Conservation (phyloP, 352 stramenopile genomes). For the Phytophthora multivora region DNA sequence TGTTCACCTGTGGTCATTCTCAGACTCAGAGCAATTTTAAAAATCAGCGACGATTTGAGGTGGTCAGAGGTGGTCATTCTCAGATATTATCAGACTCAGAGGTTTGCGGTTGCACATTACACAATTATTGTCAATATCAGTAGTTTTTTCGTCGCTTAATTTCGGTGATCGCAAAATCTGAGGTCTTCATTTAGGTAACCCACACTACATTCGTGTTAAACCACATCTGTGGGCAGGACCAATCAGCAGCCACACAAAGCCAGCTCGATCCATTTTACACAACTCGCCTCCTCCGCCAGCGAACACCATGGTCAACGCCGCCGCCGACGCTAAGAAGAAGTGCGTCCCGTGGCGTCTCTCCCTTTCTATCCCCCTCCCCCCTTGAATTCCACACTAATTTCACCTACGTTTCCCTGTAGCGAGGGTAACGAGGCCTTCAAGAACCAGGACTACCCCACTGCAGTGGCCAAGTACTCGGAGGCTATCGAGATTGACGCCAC, state of each 20-base stretch:
- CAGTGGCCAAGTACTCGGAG: conserved; percentile 94
- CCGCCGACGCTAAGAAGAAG: conserved; percentile 87
- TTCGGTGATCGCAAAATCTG: background rate
- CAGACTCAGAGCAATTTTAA: too few relatives aligned
- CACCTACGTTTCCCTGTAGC: conserved; percentile 28
- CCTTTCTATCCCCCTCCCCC: too few relatives aligned
- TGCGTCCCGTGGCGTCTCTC: conserved; percentile 28
- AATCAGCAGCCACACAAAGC: conserved; percentile 26
- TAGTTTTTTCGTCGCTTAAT: too few relatives aligned
- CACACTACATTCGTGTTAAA: conserved; percentile 21
- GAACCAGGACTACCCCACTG: conserved; percentile 83
- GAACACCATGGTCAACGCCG: conserved; percentile 63
- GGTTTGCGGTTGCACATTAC: too few relatives aligned
- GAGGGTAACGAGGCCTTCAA: conserved; percentile 97
- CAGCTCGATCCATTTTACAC: conserved; percentile 14
- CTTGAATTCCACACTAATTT: background rate
- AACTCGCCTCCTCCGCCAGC: conserved; percentile 13
- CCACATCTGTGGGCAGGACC: background rate
- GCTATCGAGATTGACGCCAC: conserved; percentile 87
- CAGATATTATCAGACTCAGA: too few relatives aligned
- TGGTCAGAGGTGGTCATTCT: too few relatives aligned
- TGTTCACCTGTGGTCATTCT: too few relatives aligned
- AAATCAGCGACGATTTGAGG: too few relatives aligned
- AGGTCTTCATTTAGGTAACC: background rate
- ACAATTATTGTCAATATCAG: too few relatives aligned